Base-by-base conservation (phyloP, 2,329 filamentous ascomycete genomes). In the Fusarium coffeatum region DNA sequence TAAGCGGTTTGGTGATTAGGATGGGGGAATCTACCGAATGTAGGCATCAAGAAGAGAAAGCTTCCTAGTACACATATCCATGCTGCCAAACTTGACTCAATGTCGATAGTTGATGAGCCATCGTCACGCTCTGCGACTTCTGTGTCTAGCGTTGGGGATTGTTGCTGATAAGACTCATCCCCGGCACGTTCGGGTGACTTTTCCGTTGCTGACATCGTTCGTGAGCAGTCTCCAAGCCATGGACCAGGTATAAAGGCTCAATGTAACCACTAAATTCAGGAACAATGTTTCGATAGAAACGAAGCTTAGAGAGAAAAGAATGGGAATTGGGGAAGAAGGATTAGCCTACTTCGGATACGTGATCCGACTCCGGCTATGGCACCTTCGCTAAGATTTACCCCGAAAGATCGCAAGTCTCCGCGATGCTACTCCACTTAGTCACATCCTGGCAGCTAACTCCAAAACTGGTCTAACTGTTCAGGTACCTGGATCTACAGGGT, bases 351-450 rank as follows among this genome's bases (percentile, higher is more conserved):
- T 32, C 59, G 59, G 59, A 23, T 55, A 34, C 5, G 15, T 8
- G 41, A 49, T 49, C 58, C 48, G 60, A 64, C 49, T 13, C 23
- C 58, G 59, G 58, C 34, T 63, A 56, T 64, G 40, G 49, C 58
- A 64, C 59, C 58, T 9, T 32, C 18, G 20, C 25, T 18, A 25
- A n/a, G 32, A 23, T 61, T 55, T 47, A 55, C 32, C 57, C 47
- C n/a, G 37, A 62, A 55, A 43, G n/a, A 40, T 63, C 0, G 48
- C 48, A 56, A 25, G 48, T 64, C 28, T 49, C 34, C 49, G 28
- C 59, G 59, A 49, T 15, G 8, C 12, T 22, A 15, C 60, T 56
- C 60, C 49, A 64, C 59, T 60, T 51, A 40, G 5, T 28, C 11
- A 28, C 28, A 12, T 13, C 11, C 11, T 28, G 11, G 28, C 28